These are phyloP conservation scores for Exserohilum turcica DNA, from an alignment of 2,329 filamentous ascomycete species.

Conservation along the genomic window DNA sequence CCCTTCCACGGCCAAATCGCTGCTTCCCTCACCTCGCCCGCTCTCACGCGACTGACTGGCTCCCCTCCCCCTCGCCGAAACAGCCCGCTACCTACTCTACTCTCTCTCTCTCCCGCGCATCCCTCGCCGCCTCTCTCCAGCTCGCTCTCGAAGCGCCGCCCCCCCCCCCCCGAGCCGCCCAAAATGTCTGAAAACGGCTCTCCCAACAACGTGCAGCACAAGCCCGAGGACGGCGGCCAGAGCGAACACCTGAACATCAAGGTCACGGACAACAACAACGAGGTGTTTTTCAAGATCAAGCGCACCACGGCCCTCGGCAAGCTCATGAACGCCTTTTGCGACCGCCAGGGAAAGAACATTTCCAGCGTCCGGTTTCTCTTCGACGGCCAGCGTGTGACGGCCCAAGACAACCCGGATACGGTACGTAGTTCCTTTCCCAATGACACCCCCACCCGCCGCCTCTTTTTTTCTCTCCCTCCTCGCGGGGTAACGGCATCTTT, in stretches of 20 bases:
- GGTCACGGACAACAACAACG: slow-evolving; percentile 98
- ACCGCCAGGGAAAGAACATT: slow-evolving; percentile 87
- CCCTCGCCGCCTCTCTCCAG: slow-evolving; percentile 5
- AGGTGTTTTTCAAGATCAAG: slow-evolving; percentile 99
- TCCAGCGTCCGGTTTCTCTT: slow-evolving; percentile 91
- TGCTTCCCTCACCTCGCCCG: slow-evolving; percentile 25
- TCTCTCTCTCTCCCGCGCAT: slow-evolving; percentile 4
- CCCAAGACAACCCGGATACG: slow-evolving; percentile 85
- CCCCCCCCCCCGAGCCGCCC: no score
- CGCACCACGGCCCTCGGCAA: slow-evolving; percentile 93
- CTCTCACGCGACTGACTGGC: slow-evolving; percentile 25
- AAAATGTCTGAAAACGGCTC: slow-evolving; percentile 53
- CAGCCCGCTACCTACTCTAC: slow-evolving; percentile 1
- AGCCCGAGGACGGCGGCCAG: slow-evolving; percentile 54
- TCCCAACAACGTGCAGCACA: slow-evolving; percentile 48
- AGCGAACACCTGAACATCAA: slow-evolving; percentile 97
- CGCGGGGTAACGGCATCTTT: not conserved
- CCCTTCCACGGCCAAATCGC: slow-evolving; percentile 16
- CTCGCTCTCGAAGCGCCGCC: no score
- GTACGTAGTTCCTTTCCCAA: slow-evolving; percentile 62
- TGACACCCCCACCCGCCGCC: not conserved
- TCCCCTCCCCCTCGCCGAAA: slow-evolving; percentile 6
- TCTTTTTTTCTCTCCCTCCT: not conserved
- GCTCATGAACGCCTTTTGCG: slow-evolving; percentile 97
- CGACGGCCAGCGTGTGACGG: slow-evolving; percentile 90